phyloP scores from a whole-genome alignment of 345 rosid genomes.

The Dipteronia dyeriana region DNA sequence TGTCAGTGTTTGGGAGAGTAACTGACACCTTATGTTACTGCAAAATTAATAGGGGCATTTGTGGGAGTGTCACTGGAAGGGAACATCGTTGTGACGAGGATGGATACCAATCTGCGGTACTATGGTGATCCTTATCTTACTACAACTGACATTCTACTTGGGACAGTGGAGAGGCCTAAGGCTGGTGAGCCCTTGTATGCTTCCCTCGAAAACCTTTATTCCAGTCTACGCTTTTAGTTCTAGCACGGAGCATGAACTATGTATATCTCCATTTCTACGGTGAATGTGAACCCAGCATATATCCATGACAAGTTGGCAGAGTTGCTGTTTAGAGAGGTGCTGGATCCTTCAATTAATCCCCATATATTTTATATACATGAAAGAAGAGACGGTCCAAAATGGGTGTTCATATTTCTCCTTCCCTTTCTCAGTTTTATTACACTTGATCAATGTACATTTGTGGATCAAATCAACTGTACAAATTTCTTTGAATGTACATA shows the following conservation, averaged over 20 bases:
- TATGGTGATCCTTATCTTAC: slow-evolving; percentile 92
- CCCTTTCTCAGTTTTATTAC: no score
- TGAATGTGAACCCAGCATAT: no score
- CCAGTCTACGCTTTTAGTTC: slow-evolving; percentile 36
- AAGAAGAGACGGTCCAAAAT: background rate
- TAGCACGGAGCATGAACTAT: background rate
- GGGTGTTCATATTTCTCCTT: background rate
- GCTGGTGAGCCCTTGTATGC: slow-evolving; percentile 87
- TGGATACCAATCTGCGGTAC: slow-evolving; percentile 75
- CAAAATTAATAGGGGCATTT: slow-evolving; percentile 67
- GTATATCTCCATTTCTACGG: no score
- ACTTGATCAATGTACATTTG: background rate
- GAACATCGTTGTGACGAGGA: slow-evolving; percentile 77
- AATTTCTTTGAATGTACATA: background rate
- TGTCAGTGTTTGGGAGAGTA: background rate
- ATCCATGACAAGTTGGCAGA: background rate
- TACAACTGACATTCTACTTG: slow-evolving; percentile 69
- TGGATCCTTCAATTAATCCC: background rate
- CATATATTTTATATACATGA: background rate
- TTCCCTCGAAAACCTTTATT: slow-evolving; percentile 68
- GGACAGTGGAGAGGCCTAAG: slow-evolving; percentile 78
- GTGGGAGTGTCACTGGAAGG: slow-evolving; percentile 96
- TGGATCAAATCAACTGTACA: background rate
- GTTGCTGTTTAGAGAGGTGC: background rate
- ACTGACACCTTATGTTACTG: slow-evolving; percentile 6